Conservation (phyloP, 169 alveolate genomes). For the Cryptosporidium tyzzeri region DNA sequence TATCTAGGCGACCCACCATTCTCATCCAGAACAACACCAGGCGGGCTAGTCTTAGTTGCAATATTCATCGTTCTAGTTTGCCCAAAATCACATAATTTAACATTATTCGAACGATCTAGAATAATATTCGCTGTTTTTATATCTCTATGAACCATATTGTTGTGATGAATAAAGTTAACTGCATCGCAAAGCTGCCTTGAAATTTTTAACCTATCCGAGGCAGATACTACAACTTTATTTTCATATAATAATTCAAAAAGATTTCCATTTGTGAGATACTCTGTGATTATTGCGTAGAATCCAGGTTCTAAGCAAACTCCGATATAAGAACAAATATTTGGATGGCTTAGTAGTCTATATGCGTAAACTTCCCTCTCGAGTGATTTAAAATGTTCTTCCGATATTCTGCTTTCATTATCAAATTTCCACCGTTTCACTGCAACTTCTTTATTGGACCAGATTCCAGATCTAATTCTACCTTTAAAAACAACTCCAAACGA, state of each 20-base stretch:
- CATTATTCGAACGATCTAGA: constrained; percentile 80
- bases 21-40: constrained; percentile 81
- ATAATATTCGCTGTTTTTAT: constrained; percentile 85
- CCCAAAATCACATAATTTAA: constrained; percentile 86
- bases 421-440: constrained; percentile 75
- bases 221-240: constrained; percentile 77
- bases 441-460: constrained; percentile 62
- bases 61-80: constrained; percentile 81
- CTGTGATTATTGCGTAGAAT: constrained; percentile 83
- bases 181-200: constrained; percentile 82
- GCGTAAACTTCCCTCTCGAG: constrained; percentile 84
- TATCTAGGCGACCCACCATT: constrained; percentile 89
- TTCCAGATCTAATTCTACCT: constrained; percentile 52
- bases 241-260: constrained; percentile 82
- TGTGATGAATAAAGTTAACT: constrained; percentile 81
- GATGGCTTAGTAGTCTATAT: constrained; percentile 81
- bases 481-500: constrained; percentile 70
- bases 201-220: constrained; percentile 80
- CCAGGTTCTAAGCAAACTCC: constrained; percentile 85
- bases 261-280: constrained; percentile 82
- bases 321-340: constrained; percentile 80
- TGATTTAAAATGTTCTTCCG: constrained; percentile 78
- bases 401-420: constrained; percentile 64
- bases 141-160: constrained; percentile 84
- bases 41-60: constrained; percentile 70